phyloP scores from a whole-genome alignment of 257 asterid species.

The Lavandula angustifolia region DNA sequence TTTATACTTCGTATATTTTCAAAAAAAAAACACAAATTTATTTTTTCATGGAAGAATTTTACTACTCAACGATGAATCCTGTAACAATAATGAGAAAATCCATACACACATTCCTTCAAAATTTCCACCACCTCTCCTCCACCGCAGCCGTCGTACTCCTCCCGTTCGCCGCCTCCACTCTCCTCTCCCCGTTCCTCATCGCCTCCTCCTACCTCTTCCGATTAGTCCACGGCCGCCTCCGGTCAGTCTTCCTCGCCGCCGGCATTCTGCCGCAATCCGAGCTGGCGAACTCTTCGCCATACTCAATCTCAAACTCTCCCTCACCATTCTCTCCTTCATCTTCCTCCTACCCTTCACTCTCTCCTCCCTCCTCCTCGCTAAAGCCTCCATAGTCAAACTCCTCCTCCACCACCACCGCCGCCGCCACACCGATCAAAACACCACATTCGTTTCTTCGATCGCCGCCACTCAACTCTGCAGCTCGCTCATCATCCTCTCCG shows the following conservation, averaged over 20 bases:
- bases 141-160: slow-evolving; percentile 53
- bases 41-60: slow-evolving; percentile 18
- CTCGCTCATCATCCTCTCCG: slow-evolving; percentile 49
- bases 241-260: slow-evolving; percentile 57
- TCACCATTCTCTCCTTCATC: slow-evolving; percentile 50
- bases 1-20: slow-evolving; percentile 1
- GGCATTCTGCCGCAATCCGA: slow-evolving; percentile 70
- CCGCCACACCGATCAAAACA: background rate
- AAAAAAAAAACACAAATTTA: background rate
- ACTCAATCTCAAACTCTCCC: slow-evolving; percentile 71
- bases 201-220: slow-evolving; percentile 47
- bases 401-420: slow-evolving; percentile 15
- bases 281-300: slow-evolving; percentile 53
- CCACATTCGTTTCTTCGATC: slow-evolving; percentile 20
- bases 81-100: slow-evolving; percentile 61
- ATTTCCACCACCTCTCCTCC: slow-evolving; percentile 62
- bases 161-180: slow-evolving; percentile 65
- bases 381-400: slow-evolving; percentile 44
- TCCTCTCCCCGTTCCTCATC: slow-evolving; percentile 52
- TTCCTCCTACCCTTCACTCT: slow-evolving; percentile 61
- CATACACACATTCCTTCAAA: slow-evolving; percentile 61
- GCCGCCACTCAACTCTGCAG: slow-evolving; percentile 56
- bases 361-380: slow-evolving; percentile 68
- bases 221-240: slow-evolving; percentile 48
- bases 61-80: slow-evolving; percentile 45